Percentiles rank a stretch among this genome's conserved stretches.
phyloP scores from a whole-genome alignment of 1,139 yeast genomes.

The Suhomyces chickasaworum region DNA sequence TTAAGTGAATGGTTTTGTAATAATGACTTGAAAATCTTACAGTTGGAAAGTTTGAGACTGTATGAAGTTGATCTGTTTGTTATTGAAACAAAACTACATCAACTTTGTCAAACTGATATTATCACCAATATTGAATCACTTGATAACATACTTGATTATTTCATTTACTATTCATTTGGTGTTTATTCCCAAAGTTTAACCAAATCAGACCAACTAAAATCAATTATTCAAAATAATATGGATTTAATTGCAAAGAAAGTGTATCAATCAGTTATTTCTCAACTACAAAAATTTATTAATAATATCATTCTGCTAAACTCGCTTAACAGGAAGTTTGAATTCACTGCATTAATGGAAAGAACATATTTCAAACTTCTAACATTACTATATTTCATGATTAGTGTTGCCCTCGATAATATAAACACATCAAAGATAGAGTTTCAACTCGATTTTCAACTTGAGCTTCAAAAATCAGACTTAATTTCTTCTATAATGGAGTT shows the following conservation, averaged over 20 bases:
- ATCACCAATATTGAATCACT: background rate
- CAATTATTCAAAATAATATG: slow-evolving; percentile 14
- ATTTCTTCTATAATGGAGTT: slow-evolving; percentile 50
- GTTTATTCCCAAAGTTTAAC: slow-evolving; percentile 32
- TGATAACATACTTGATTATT: slow-evolving; percentile 8
- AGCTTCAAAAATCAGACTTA: slow-evolving; percentile 31
- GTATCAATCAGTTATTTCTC: slow-evolving; percentile 17
- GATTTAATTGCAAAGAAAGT: slow-evolving; percentile 7
- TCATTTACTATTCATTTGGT: slow-evolving; percentile 48
- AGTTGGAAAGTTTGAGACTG: slow-evolving; percentile 3
- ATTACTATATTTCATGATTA: slow-evolving; percentile 51
- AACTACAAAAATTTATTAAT: slow-evolving; percentile 20
- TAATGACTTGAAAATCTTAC: slow-evolving; percentile 41
- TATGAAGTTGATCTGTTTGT: background rate
- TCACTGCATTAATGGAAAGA: background rate
- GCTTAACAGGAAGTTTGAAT: background rate
- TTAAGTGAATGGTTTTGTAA: slow-evolving; percentile 65
- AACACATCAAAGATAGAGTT: slow-evolving; percentile 22
- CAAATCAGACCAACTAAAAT: slow-evolving; percentile 37
- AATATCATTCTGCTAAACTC: slow-evolving; percentile 18
- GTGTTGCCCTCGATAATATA: slow-evolving; percentile 25
- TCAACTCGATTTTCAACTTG: slow-evolving; percentile 22
- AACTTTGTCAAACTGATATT: background rate
- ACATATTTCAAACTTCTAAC: slow-evolving; percentile 48
- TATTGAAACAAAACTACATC: background rate